Conservation (phyloP, 225 moss, liverwort and hornwort species). For the Ulota crispa region DNA sequence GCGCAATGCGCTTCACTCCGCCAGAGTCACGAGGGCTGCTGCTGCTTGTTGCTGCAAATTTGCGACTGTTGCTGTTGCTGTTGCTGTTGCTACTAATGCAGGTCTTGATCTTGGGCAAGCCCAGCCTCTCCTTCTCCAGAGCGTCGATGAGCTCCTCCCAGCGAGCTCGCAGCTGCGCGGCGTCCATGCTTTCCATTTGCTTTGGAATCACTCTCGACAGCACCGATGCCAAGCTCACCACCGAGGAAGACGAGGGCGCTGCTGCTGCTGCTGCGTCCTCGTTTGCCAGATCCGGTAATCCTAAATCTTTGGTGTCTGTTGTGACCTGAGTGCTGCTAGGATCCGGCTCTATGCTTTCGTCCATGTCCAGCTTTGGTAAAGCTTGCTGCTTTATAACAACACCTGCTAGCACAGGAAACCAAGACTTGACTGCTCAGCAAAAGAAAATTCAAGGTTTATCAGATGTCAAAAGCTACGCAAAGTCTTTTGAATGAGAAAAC, state of each 20-base stretch:
- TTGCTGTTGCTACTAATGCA: neutral
- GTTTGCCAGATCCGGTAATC: neutral
- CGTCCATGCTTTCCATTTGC: constrained; percentile 30
- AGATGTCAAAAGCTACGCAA: too few species aligned
- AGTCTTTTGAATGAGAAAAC: too few species aligned
- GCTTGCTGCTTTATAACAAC: neutral
- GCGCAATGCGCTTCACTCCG: constrained; percentile 41
- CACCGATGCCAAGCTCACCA: constrained; percentile 19
- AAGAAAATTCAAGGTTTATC: too few species aligned
- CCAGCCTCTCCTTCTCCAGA: constrained; percentile 49
- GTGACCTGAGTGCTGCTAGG: neutral
- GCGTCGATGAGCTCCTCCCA: constrained; percentile 52
- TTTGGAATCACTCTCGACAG: constrained; percentile 33
- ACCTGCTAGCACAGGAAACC: constrained; percentile 30
- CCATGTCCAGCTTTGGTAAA: neutral
- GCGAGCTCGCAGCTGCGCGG: constrained; percentile 36
- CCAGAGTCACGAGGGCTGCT: constrained; percentile 46
- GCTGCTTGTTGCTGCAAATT: neutral
- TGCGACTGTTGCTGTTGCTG: neutral
- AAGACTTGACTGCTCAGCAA: constrained; percentile 8
- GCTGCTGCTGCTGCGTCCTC: neutral
- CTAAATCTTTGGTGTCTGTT: neutral
- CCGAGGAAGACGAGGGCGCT: neutral
- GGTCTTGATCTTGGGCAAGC: constrained; percentile 50
- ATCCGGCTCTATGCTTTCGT: neutral